Base-by-base conservation (phyloP, 805 yeast genomes). In the Saccharomycopsis selenospora region DNA sequence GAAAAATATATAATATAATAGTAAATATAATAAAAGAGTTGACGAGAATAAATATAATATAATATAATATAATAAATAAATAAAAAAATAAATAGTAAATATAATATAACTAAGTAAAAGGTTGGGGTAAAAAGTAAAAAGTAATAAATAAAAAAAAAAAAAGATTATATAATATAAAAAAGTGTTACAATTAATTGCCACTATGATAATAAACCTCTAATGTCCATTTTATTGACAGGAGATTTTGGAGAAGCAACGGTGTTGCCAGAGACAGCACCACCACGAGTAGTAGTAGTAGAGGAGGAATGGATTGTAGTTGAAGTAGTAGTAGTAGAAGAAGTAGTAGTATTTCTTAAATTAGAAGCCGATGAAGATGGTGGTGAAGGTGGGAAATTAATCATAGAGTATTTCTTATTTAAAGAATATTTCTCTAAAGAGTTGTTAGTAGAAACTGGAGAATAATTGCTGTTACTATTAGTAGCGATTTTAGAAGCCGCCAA, bases 131-230 rank as follows among this genome's bases (percentile, higher is more conserved):
- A 17, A 41, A 41, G 10, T 7, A n/a, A 24, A 18, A 17, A 26
- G 23, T 24, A 33, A 29, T 8, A 22, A 33, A 29, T 14, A 29
- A 20, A 23, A 30, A 33, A 29, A 30, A 23, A 18, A 30, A 24
- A 23, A 33, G 13, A 43, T 22, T 36, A 29, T 42, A 8, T 17
- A 27, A 14, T 42, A 26, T 27, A 14, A 42, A 27, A n/a, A 4
- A 26, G 3, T n/a, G 14, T 29, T 28, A 27, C 17, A 11, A 29
- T 20, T 6, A 3, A 5, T 3, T 26, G 8, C 17, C 6, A 4
- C 46, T 23, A 49, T 13, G 46, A 49, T 13, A 47, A 33, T 45
- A 50, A 50, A 7, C 53, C 47, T 23, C 49, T 46, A 33, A 49
- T 50, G 26, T 50, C 50, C 50, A 50, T 50, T 26, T 47, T 47